Evolutionary conservation across 345 rosid genomes (phyloP).

Genomic region (Pistacia atlantica): DNA sequence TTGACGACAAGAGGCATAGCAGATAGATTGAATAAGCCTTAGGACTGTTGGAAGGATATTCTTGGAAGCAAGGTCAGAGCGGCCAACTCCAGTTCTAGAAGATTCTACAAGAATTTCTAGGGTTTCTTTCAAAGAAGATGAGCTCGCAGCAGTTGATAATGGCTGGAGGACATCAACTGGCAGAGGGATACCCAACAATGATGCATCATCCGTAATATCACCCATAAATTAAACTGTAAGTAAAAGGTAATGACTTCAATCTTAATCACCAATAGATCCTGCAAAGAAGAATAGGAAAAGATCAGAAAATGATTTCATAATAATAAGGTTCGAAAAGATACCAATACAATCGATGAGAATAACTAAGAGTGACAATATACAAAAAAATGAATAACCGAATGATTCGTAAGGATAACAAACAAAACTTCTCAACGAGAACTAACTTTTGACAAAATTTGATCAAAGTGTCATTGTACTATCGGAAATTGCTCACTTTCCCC

Average conservation of each 20-base stretch:
- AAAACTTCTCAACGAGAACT: neutral
- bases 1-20: constrained; percentile 29
- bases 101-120: constrained; percentile 50
- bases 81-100: constrained; percentile 51
- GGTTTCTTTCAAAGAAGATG: constrained; percentile 40
- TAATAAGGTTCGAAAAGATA: neutral
- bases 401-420: neutral
- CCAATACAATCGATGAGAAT: no score
- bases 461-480: neutral
- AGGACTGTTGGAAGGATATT: constrained; percentile 47
- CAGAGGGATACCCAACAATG: neutral
- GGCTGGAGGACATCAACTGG: constrained; percentile 40
- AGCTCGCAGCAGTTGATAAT: constrained; percentile 41
- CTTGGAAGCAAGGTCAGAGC: constrained; percentile 61
- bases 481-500: neutral
- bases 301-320: neutral
- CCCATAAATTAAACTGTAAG: neutral
- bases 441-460: no score
- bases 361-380: no score
- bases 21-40: constrained; percentile 39
- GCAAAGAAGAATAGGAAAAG: neutral
- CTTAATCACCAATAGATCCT: neutral
- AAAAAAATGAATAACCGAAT: no score
- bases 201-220: constrained; percentile 8
- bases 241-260: neutral